phyloP scores from a whole-genome alignment of 306 rosid genomes.

The Citrullus amarus region DNA sequence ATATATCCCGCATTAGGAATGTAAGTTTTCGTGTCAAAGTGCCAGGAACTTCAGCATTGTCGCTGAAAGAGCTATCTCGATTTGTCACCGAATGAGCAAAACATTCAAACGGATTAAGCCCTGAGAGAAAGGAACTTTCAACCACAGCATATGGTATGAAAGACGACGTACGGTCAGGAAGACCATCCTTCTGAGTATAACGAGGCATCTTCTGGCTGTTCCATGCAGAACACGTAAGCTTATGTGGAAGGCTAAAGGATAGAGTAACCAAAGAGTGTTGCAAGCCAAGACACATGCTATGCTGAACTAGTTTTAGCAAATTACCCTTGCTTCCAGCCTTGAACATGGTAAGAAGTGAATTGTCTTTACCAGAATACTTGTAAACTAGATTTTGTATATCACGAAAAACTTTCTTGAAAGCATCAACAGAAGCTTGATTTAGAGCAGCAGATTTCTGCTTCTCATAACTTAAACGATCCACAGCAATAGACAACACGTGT shows the following conservation, averaged over 20 bases:
- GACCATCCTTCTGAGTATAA: constrained; percentile 22
- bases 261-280: constrained; percentile 75
- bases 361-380: constrained; percentile 46
- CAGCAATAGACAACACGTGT: constrained; percentile 22
- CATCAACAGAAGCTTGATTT: constrained; percentile 76
- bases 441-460: constrained; percentile 62
- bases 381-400: constrained; percentile 60
- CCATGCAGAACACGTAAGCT: constrained; percentile 79
- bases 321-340: constrained; percentile 99
- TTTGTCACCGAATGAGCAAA: constrained; percentile 88
- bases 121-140: constrained; percentile 64
- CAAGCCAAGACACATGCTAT: constrained; percentile 88
- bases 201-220: constrained; percentile 41
- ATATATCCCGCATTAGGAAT: constrained; percentile 83
- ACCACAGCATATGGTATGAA: constrained; percentile 81
- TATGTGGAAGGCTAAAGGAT: constrained; percentile 56
- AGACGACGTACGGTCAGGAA: constrained; percentile 28
- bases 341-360: constrained; percentile 58
- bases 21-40: constrained; percentile 68
- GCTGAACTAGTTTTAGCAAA: constrained; percentile 67
- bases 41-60: constrained; percentile 94
- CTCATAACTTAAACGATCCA: constrained; percentile 39
- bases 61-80: constrained; percentile 84
- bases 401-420: constrained; percentile 63
- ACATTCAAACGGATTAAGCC: constrained; percentile 85